A percentile compares a stretch with the other conserved stretches of the same genome.
phyloP scores from a whole-genome alignment of 352 stramenopile genomes.

The Pythium graminicola region DNA sequence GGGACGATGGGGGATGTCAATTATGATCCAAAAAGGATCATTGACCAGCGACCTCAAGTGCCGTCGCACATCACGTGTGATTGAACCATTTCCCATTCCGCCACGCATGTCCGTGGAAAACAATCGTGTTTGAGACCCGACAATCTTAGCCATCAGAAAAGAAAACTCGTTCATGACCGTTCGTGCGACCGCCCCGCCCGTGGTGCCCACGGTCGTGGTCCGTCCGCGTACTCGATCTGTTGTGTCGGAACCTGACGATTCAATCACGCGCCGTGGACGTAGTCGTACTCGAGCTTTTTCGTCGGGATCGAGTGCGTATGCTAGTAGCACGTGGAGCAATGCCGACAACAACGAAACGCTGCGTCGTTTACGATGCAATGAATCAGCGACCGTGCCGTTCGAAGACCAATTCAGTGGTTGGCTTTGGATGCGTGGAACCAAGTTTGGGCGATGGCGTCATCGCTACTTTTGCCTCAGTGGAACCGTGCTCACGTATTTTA shows the following conservation, averaged over 20 bases:
- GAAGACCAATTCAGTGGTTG: slow-evolving; percentile 73
- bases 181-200: slow-evolving; percentile 1
- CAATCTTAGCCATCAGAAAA: not conserved
- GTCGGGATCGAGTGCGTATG: slow-evolving; percentile 19
- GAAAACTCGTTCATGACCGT: slow-evolving; percentile 4
- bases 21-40: no score
- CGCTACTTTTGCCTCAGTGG: slow-evolving; percentile 70
- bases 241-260: slow-evolving; percentile 15
- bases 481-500: slow-evolving; percentile 64
- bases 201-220: slow-evolving; percentile 11
- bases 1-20: no score
- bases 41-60: no score
- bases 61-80: no score
- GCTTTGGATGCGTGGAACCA: slow-evolving; percentile 68
- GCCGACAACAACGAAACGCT: slow-evolving; percentile 25
- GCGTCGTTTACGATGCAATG: slow-evolving; percentile 35
- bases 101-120: no score
- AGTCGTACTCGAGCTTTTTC: slow-evolving; percentile 15
- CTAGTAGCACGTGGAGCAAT: slow-evolving; percentile 18
- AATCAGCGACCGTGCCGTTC: slow-evolving; percentile 36
- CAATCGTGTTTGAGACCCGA: not conserved
- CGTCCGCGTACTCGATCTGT: slow-evolving; percentile 14
- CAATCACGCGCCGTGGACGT: not conserved
- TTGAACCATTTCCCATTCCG: no score
- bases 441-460: slow-evolving; percentile 59